phyloP scores from a whole-genome alignment of 2,329 filamentous ascomycete species.

The Colletotrichum karsti region DNA sequence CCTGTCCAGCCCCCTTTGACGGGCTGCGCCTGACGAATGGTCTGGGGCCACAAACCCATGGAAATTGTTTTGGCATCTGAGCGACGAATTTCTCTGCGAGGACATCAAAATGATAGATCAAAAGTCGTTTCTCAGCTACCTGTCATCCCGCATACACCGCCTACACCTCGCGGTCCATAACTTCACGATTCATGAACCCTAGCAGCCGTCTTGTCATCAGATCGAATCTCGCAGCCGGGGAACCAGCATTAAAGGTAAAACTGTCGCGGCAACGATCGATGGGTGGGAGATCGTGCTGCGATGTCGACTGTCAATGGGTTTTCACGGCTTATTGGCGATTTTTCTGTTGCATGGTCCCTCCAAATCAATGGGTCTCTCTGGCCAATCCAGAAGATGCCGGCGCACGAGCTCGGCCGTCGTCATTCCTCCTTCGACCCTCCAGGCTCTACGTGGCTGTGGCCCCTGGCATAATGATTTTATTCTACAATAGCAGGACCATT shows the following conservation, averaged over 20 bases:
- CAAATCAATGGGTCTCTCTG: not conserved
- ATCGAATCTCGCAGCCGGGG: not conserved
- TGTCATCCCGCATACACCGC: not conserved
- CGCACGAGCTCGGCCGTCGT: not conserved
- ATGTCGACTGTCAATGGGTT: not conserved
- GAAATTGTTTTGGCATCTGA: not conserved
- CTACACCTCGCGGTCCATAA: not conserved
- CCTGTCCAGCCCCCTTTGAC: constrained; percentile 5
- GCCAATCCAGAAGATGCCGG: not conserved
- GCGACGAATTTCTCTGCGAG: not conserved
- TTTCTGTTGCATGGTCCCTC: not conserved
- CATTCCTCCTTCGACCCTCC: not conserved
- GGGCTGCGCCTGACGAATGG: constrained; percentile 8
- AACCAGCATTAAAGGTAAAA: not conserved
- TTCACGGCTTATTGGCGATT: not conserved
- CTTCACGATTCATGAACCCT: not conserved
- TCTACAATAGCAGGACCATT: not conserved
- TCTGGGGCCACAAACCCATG: not conserved
- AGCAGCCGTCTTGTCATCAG: not conserved
- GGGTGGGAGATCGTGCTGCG: constrained; percentile 21
- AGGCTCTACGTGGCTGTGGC: not conserved
- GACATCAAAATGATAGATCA: constrained; percentile 22
- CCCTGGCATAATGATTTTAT: not conserved
- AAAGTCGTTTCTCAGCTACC: constrained; percentile 21
- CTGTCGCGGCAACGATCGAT: constrained; percentile 24